These are phyloP conservation scores for Phyllosticta paracitricarpa DNA, from an alignment of 2,329 filamentous ascomycete species.

Conservation along the genomic window DNA sequence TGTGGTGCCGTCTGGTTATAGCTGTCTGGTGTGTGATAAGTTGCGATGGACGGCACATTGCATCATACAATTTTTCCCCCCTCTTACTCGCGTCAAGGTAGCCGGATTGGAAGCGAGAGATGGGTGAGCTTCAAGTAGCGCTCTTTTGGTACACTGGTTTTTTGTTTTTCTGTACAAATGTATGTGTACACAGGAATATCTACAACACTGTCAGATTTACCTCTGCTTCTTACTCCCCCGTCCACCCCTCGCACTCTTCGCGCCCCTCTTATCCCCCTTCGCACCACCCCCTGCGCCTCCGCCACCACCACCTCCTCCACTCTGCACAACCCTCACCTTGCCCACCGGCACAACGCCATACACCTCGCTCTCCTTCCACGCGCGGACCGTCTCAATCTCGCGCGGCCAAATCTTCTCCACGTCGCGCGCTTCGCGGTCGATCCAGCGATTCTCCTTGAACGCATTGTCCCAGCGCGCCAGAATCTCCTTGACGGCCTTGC, in stretches of 20 bases:
- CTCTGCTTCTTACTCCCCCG: slow-evolving; percentile 25
- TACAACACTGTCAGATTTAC: background rate
- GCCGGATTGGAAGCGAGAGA: background rate
- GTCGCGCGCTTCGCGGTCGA: slow-evolving; percentile 38
- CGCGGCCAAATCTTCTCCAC: slow-evolving; percentile 72
- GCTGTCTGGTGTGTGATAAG: background rate
- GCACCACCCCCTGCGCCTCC: slow-evolving; percentile 16
- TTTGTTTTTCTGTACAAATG: background rate
- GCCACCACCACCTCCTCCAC: slow-evolving; percentile 23
- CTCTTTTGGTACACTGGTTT: background rate
- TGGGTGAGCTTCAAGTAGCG: background rate
- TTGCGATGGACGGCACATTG: no score
- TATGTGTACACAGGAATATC: background rate
- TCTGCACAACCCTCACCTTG: slow-evolving; percentile 70
- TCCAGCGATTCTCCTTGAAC: slow-evolving; percentile 38
- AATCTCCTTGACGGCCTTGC: slow-evolving; percentile 86
- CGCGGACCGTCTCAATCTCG: slow-evolving; percentile 76
- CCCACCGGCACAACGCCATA: slow-evolving; percentile 71
- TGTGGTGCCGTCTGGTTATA: background rate
- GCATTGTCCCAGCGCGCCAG: slow-evolving; percentile 69
- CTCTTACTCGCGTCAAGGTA: background rate
- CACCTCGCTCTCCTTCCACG: slow-evolving; percentile 71
- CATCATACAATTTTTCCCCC: no score
- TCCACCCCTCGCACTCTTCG: slow-evolving; percentile 20
- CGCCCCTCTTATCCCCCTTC: slow-evolving; percentile 14